A percentile compares a stretch with the other conserved stretches of the same genome.
Conservation (phyloP, 305 asterid genomes). For the Rubia tinctorum region DNA sequence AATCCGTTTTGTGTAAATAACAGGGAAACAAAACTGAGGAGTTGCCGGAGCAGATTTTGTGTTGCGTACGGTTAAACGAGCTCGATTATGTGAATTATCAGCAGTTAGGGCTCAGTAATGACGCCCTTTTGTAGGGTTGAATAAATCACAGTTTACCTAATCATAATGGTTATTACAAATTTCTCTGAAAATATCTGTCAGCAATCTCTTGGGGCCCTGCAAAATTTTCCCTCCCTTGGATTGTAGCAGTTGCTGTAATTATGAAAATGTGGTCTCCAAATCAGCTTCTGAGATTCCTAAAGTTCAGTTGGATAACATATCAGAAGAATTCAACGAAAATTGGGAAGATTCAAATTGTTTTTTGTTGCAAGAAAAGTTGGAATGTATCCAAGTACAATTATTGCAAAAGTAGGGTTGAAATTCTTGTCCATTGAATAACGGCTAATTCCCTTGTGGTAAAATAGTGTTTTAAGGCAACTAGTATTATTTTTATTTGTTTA, state of each 20-base stretch:
- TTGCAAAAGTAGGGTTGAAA: background rate
- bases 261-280: background rate
- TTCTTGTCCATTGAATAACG: background rate
- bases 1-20: conserved; percentile 10
- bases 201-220: background rate
- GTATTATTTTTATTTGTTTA: too few species aligned
- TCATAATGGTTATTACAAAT: conserved; percentile 27
- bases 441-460: too few species aligned
- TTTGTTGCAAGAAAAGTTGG: background rate
- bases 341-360: background rate
- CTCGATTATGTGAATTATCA: conserved; percentile 78
- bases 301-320: too few species aligned
- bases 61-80: conserved; percentile 85
- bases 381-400: background rate
- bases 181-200: conserved; percentile 24
- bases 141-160: conserved; percentile 17
- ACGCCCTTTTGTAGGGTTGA: conserved; percentile 36
- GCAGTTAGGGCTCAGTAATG: conserved; percentile 46
- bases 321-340: too few species aligned
- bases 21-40: conserved; percentile 97
- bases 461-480: too few species aligned
- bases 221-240: background rate
- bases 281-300: background rate
- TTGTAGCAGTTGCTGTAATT: background rate
- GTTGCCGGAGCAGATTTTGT: conserved; percentile 90